A percentile compares a stretch with the other conserved stretches of the same genome.
These are phyloP conservation scores for Thielaviopsis punctulata DNA, from an alignment of 2,329 filamentous ascomycete genomes.

Conservation along the genomic window DNA sequence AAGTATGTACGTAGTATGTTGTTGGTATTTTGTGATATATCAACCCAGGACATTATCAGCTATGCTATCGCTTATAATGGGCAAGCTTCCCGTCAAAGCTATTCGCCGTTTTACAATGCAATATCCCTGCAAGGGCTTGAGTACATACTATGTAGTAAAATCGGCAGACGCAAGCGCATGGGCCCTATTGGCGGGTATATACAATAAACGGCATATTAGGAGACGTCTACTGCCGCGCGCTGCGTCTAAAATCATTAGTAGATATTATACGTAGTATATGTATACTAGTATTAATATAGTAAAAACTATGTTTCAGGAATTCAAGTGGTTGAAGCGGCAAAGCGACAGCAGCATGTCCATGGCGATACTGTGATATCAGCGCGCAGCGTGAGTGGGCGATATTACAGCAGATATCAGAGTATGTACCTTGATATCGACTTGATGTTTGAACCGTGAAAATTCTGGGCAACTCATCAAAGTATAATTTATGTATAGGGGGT, in stretches of 20 bases:
- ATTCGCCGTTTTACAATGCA: neutral
- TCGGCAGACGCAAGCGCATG: neutral
- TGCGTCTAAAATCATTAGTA: no score
- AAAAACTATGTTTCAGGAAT: neutral
- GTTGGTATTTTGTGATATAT: no score
- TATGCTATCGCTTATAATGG: neutral
- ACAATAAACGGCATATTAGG: no score
- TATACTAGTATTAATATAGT: neutral
- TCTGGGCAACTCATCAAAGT: no score
- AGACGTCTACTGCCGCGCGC: no score
- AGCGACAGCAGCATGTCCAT: neutral
- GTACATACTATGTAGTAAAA: neutral
- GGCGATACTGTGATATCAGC: neutral
- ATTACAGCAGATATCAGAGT: no score
- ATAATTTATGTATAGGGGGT: no score
- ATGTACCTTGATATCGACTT: no score
- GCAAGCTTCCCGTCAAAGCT: neutral
- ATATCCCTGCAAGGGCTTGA: neutral
- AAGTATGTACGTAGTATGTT: neutral
- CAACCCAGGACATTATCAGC: neutral
- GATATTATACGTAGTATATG: neutral
- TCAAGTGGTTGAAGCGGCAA: neutral
- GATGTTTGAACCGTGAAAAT: neutral
- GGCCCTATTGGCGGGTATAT: no score
- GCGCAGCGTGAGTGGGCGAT: no score